Evolutionary conservation across 306 rosid species (phyloP).

Genomic region (Senna tora): DNA sequence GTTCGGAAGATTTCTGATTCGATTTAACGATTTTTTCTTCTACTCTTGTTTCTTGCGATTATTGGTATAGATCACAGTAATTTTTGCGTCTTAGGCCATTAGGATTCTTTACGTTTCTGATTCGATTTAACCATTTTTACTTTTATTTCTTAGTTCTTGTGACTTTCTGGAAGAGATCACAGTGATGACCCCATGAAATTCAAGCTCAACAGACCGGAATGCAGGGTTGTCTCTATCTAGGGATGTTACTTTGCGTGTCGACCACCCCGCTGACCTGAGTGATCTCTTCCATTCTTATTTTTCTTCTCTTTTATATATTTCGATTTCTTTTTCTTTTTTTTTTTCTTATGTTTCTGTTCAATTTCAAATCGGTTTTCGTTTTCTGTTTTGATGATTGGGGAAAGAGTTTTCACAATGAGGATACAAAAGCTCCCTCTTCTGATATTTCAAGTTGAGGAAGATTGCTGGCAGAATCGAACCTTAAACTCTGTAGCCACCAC

Average conservation of each 20-base stretch:
- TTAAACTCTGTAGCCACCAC: conserved; percentile 51
- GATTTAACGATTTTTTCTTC: too few relatives aligned
- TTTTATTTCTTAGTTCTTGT: too few relatives aligned
- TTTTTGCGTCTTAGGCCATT: too few relatives aligned
- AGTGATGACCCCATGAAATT: conserved; percentile 66
- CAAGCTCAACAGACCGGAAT: conserved; percentile 99
- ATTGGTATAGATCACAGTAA: too few relatives aligned
- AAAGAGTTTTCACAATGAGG: conserved; percentile 55
- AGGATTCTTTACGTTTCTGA: too few relatives aligned
- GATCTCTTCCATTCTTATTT: conserved; percentile 34
- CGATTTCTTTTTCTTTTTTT: not conserved
- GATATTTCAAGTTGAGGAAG: conserved; percentile 59
- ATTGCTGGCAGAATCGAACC: conserved; percentile 88
- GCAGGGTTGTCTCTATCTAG: conserved; percentile 60
- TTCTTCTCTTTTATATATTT: not conserved
- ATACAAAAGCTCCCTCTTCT: conserved; percentile 84
- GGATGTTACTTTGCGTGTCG: conserved; percentile 72
- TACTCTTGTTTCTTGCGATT: too few relatives aligned
- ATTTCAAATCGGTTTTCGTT: not conserved
- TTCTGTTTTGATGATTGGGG: conserved; percentile 15
- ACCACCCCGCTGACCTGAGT: conserved; percentile 91
- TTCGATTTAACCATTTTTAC: not conserved
- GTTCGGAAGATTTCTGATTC: not conserved
- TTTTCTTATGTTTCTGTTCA: not conserved
- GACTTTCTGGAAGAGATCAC: conserved; percentile 30